A percentile compares a stretch with the other conserved stretches of the same genome.
These are phyloP conservation scores for Guyanaporus albipodus DNA, from an alignment of 768 basidiomycete species.

Conservation along the genomic window DNA sequence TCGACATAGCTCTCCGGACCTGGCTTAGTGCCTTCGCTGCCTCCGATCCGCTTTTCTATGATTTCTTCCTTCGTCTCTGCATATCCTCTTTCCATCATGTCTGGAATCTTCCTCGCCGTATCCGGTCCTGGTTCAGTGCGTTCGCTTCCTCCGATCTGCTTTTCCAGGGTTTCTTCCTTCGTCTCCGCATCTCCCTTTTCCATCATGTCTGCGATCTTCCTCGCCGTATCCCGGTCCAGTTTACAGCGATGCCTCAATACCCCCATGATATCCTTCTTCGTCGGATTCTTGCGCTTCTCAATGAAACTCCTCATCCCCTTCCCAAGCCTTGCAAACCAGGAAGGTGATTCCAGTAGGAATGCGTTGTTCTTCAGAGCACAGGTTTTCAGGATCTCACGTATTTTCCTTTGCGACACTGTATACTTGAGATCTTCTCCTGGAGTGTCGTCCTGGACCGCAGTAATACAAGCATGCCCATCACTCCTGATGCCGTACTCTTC, in stretches of 20 bases:
- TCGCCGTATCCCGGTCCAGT: not conserved
- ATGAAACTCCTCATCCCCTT: not conserved
- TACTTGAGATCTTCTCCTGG: conserved; percentile 4
- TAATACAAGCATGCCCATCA: conserved; percentile 23
- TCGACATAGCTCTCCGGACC: too few relatives aligned
- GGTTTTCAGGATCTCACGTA: conserved; percentile 6
- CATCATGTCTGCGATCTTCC: not conserved
- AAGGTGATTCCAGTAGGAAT: not conserved
- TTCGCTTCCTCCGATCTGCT: too few relatives aligned
- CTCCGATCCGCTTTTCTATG: too few relatives aligned
- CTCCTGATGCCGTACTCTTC: conserved; percentile 7
- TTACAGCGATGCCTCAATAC: not conserved
- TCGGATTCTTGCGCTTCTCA: not conserved
- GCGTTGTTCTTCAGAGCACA: not conserved
- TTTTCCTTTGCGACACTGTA: conserved; percentile 8
- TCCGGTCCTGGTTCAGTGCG: too few relatives aligned
- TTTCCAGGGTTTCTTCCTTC: too few relatives aligned
- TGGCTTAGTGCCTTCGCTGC: too few relatives aligned
- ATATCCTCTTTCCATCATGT: too few relatives aligned
- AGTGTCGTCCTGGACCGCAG: conserved; percentile 1
- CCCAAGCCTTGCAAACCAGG: not conserved
- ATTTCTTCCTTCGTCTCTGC: too few relatives aligned
- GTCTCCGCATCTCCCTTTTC: not conserved
- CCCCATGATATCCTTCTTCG: not conserved
- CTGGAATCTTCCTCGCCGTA: too few relatives aligned